Evolutionary conservation across 2,329 filamentous ascomycete genomes (phyloP).

Genomic region (Arthrobotrys sphaeroides): DNA sequence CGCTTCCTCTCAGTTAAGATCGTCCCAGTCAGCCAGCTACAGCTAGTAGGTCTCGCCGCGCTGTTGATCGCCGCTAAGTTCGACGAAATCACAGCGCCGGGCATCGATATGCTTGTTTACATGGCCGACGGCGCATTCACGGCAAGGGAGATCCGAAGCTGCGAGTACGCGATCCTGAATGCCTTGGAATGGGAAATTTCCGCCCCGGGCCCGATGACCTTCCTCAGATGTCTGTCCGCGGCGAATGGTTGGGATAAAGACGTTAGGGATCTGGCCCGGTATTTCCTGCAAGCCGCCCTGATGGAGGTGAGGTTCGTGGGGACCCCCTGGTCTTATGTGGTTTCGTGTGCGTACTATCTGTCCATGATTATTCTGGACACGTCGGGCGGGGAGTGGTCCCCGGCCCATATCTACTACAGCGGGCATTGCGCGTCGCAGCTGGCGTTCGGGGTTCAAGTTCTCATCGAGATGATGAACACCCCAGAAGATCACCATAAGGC

Average conservation of each 20-base stretch:
- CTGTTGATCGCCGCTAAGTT: constrained; percentile 97
- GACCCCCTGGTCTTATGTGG: constrained; percentile 86
- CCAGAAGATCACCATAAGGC: constrained; percentile 83
- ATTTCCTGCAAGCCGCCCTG: constrained; percentile 94
- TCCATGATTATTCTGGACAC: constrained; percentile 82
- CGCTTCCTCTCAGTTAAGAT: constrained; percentile 94
- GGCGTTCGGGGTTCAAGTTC: constrained; percentile 76
- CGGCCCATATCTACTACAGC: constrained; percentile 88
- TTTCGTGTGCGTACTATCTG: constrained; percentile 91
- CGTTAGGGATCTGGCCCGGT: constrained; percentile 93
- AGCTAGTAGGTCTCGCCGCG: constrained; percentile 94
- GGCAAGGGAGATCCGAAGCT: constrained; percentile 83
- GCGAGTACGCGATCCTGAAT: constrained; percentile 96
- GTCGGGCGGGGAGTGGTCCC: constrained; percentile 82
- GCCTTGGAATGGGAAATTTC: constrained; percentile 96
- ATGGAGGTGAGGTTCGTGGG: constrained; percentile 98
- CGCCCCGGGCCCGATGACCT: constrained; percentile 99
- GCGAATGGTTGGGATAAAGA: constrained; percentile 97
- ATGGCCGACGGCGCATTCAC: constrained; percentile 96
- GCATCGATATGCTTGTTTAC: constrained; percentile 92
- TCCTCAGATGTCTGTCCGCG: constrained; percentile 95
- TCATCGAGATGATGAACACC: constrained; percentile 86
- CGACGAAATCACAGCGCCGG: constrained; percentile 95
- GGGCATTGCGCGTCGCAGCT: constrained; percentile 90
- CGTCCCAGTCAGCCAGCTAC: constrained; percentile 91